Evolutionary conservation across 371 early-diverging fungal species (phyloP).

Genomic region (Saksenaea vasiformis): DNA sequence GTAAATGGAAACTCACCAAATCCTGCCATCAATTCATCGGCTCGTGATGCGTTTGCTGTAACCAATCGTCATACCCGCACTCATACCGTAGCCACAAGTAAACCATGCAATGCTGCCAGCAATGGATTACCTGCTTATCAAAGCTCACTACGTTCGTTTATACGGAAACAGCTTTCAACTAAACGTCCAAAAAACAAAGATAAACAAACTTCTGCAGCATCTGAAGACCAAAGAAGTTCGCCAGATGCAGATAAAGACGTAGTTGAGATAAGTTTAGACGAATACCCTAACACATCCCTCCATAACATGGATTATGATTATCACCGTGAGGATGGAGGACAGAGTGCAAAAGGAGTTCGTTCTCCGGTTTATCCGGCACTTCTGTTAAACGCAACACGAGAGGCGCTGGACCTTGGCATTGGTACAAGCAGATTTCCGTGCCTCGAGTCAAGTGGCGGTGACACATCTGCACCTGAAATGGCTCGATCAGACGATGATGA

Average conservation of each 20-base stretch:
- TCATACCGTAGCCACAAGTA: neutral
- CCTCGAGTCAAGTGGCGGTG: neutral
- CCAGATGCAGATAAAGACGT: conserved; percentile 43
- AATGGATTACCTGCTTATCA: conserved; percentile 30
- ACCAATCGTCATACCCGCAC: conserved; percentile 1
- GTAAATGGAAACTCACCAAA: conserved; percentile 30
- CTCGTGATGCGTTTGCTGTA: neutral
- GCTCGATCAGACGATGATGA: conserved; percentile 2
- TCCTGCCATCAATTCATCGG: conserved; percentile 19
- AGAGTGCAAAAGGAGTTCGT: neutral
- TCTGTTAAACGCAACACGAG: conserved; percentile 20
- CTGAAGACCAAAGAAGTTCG: conserved; percentile 3
- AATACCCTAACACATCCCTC: neutral
- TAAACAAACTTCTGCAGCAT: conserved; percentile 16
- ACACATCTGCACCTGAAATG: conserved; percentile 1
- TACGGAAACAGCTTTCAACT: conserved; percentile 32
- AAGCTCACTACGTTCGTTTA: conserved; percentile 30
- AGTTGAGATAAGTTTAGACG: conserved; percentile 34
- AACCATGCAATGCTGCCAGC: neutral
- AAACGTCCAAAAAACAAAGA: conserved; percentile 17
- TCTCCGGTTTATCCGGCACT: conserved; percentile 36
- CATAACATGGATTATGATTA: conserved; percentile 23
- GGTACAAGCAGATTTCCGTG: neutral
- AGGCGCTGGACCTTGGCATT: neutral
- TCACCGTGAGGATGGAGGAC: neutral